Percentiles rank a stretch among this genome's conserved stretches.
Evolutionary conservation across 148 eudicot genomes (phyloP).

Genomic region (Cornus kousa): DNA sequence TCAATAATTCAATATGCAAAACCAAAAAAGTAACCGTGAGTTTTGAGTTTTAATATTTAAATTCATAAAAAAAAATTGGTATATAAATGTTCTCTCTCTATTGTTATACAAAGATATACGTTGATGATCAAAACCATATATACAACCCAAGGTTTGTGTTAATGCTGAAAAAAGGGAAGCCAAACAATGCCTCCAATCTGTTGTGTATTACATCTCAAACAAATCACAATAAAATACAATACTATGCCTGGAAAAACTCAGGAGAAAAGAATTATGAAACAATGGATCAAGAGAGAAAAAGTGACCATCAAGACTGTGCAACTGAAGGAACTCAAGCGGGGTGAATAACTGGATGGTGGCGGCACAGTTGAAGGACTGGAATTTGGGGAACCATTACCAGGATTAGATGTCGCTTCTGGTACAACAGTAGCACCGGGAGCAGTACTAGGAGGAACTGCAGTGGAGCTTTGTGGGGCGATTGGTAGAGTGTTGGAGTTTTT

Average conservation of each 20-base stretch:
- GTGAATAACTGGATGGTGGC: not conserved
- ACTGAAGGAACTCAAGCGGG: not conserved
- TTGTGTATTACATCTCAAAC: not conserved
- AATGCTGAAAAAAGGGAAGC: not conserved
- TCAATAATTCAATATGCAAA: too few species aligned
- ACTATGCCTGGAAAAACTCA: not conserved
- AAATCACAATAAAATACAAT: not conserved
- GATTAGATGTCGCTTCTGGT: not conserved
- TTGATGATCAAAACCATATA: not conserved
- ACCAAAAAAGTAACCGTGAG: too few species aligned
- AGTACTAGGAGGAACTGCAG: not conserved
- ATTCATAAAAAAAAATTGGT: not conserved
- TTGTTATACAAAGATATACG: not conserved
- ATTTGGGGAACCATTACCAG: not conserved
- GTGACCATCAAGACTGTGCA: not conserved
- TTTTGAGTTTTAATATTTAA: too few species aligned
- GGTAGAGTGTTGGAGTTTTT: not conserved
- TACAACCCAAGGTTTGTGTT: not conserved
- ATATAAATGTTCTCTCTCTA: not conserved
- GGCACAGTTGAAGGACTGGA: not conserved
- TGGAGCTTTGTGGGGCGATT: not conserved
- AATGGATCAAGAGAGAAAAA: not conserved
- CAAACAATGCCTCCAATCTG: not conserved
- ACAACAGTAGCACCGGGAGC: not conserved
- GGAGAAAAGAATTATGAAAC: not conserved